These are phyloP conservation scores for Linum lewisii DNA, from an alignment of 345 rosid genomes.

Conservation along the genomic window DNA sequence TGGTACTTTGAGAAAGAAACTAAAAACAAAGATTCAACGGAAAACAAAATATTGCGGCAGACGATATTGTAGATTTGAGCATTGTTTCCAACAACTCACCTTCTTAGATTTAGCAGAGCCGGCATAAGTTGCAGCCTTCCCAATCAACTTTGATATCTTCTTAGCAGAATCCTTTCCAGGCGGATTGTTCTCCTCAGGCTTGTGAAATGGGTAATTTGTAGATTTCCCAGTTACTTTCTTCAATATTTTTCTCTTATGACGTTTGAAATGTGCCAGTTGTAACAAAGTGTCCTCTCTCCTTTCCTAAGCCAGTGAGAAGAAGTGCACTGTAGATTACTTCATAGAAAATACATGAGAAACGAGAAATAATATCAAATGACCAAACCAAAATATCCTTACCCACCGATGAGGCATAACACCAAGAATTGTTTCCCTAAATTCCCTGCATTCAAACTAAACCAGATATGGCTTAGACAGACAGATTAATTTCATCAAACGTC, in stretches of 20 bases:
- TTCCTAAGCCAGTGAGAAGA: slow-evolving; percentile 48
- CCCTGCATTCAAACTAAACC: slow-evolving; percentile 86
- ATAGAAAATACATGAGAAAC: slow-evolving; percentile 2
- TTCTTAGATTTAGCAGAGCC: slow-evolving; percentile 79
- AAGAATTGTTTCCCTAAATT: slow-evolving; percentile 90
- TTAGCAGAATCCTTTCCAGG: slow-evolving; percentile 85
- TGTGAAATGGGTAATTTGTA: slow-evolving; percentile 64
- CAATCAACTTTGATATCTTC: slow-evolving; percentile 76
- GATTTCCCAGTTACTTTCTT: slow-evolving; percentile 68
- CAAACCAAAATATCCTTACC: slow-evolving; percentile 39
- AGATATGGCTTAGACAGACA: slow-evolving; percentile 26
- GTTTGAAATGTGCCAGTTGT: slow-evolving; percentile 72
- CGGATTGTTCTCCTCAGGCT: slow-evolving; percentile 88
- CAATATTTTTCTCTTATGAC: slow-evolving; percentile 75
- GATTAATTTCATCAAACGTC: background rate
- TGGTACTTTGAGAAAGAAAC: background rate
- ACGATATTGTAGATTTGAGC: background rate
- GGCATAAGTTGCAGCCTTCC: slow-evolving; percentile 79
- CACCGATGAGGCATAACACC: slow-evolving; percentile 94
- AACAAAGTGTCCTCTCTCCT: slow-evolving; percentile 92
- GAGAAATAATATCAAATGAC: slow-evolving; percentile 5
- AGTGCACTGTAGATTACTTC: slow-evolving; percentile 11
- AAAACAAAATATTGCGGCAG: background rate
- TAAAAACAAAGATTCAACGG: background rate
- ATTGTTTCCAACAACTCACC: slow-evolving; percentile 30